Evolutionary conservation across 1,284 basidiomycete species (phyloP), one percentile per base, ranked within the genome.

Genomic region (Fomitiporia mediterranea): DNA sequence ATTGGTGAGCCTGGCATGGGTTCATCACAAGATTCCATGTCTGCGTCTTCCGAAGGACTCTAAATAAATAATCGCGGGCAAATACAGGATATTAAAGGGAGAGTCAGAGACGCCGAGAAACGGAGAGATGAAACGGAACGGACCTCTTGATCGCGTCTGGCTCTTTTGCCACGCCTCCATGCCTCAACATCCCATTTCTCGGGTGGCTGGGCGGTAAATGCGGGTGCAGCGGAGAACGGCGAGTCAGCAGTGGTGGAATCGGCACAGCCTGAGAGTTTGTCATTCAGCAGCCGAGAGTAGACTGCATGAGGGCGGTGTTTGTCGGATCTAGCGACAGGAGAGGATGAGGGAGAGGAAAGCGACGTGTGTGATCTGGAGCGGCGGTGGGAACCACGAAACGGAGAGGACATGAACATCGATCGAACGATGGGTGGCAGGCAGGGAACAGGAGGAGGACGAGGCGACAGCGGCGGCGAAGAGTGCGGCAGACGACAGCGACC

Each of bases 361-460:
- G 77, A 72, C 25, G 83, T 82, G 60, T 78, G 77, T 28, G 83
- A 84, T 65, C 82, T 71, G 47, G 75, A 74, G 59, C 81, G 79
- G 64, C 73, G 71, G 61, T 68, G 69, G 58, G 68, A 65, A 43
- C 62, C 61, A 53, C 68, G 68, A 54, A 69, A 60, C 56, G 63
- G 57, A 38, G 74, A 74, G 51, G 75, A 72, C 75, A 80, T 76
- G 58, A 52, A 60, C 58, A 55, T 11, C 48, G 57, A 63, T 35
- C 5, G 43, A 47, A 30, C 42, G 43, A 21, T 13, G 46, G 19
- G 30, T 15, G 6, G 32, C 13, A 13, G 48, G 27, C 28, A 44
- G 34, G 25, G 49, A 11, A 49, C 40, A 27, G 37, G 55, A 27
- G 15, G 47, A 19, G 23, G 54, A 53, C 37, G 46, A 27, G 7